Percentiles rank a stretch among this genome's conserved stretches.
phyloP scores from a whole-genome alignment of 1,139 yeast species.

The Lodderomyces beijingensis region DNA sequence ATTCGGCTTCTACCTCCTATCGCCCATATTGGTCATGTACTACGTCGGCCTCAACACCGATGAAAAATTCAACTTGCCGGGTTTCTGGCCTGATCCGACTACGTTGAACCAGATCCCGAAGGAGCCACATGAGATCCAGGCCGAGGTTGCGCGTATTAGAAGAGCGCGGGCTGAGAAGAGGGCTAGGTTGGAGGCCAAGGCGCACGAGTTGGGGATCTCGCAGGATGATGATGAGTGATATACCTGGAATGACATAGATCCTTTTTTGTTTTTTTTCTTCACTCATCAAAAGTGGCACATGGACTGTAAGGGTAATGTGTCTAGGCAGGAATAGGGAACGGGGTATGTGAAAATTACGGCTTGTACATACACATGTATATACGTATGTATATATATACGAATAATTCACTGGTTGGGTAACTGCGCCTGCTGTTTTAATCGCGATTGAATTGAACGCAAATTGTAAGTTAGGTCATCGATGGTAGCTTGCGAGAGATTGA shows the following conservation, averaged over 20 bases:
- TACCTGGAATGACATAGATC: neutral
- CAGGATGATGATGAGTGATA: constrained; percentile 21
- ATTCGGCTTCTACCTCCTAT: constrained; percentile 79
- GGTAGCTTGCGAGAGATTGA: constrained; percentile 23
- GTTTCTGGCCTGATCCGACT: constrained; percentile 96
- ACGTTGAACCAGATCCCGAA: constrained; percentile 87
- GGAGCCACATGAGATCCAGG: constrained; percentile 87
- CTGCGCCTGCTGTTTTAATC: constrained; percentile 2
- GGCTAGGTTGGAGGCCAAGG: constrained; percentile 66
- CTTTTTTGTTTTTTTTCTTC: no score
- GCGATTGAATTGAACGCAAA: constrained; percentile 18
- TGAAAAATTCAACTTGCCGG: constrained; percentile 84
- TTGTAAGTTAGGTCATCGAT: constrained; percentile 25
- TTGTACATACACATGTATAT: neutral
- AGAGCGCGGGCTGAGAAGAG: constrained; percentile 72
- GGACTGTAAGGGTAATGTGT: no score
- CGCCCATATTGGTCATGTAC: constrained; percentile 88
- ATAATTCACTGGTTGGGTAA: neutral
- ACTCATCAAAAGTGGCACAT: no score
- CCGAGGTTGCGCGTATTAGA: constrained; percentile 83
- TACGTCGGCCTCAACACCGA: constrained; percentile 90
- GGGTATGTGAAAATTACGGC: neutral
- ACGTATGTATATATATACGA: constrained; percentile 1
- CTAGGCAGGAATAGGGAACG: neutral
- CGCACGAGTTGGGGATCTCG: constrained; percentile 61